Base-by-base conservation (phyloP, 495 filamentous ascomycete genomes). In the Neurospora sp. region DNA sequence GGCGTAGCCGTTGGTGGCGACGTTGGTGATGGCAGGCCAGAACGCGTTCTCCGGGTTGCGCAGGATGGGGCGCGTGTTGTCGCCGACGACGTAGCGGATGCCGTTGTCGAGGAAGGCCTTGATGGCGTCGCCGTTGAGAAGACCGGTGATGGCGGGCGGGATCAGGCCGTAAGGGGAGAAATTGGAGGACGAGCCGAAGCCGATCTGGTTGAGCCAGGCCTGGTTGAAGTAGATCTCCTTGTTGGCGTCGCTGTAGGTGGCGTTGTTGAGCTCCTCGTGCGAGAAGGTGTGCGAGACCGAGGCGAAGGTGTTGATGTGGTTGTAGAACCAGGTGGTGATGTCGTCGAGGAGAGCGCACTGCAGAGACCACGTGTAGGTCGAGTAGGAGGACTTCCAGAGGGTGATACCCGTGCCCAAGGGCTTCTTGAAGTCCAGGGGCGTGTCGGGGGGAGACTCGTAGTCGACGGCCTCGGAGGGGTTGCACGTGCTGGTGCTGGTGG, bases 111-210 rank as follows among this genome's bases (percentile, higher is more conserved):
- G 81, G 87, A 87, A 91, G 18, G 88, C 89, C 39, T 78, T 78
- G 18, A 91, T 82, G 39, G 86, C 88, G 78, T 91, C 89, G 16
- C 87, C 89, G 79, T 91, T 91, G 82, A 90, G 88, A 11, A 91
- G 74, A 62, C 89, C 89, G 1, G 89, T 91, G 72, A 91, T 91
- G 72, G 87, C 88, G 0, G 89, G 89, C 11, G 89, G 89, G 74
- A 91, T 88, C 71, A 91, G 84, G 37, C 89, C 89, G 39, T 82
- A 83, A 27, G 78, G 74, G 18, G 85, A 88, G 73, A 84, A 90
- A 72, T 83, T 76, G 16, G 49, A 75, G 12, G 83, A 83, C 18
- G 74, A 39, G 62, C 79, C 76, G 42, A 91, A 78, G 12, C 86
- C 87, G 14, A 86, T 79, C 73, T 86, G 84, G 74, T 83, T 79